phyloP scores from a whole-genome alignment of 208 protist genomes.

The Vickermania ingenoplastis region DNA sequence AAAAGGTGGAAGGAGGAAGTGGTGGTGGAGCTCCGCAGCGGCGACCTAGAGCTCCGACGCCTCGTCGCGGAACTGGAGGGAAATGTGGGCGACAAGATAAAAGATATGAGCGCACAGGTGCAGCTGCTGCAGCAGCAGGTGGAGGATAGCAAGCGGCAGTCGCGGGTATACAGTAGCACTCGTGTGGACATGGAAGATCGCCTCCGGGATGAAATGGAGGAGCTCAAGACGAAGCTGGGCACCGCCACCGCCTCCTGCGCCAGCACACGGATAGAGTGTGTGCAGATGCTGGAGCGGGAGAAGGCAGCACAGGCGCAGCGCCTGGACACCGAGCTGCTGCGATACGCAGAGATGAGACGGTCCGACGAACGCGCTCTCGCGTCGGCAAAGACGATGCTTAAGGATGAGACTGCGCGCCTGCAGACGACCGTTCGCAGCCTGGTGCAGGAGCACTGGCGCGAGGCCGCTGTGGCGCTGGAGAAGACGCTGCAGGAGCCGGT shows the following conservation, averaged over 20 bases:
- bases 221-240: constrained; percentile 35
- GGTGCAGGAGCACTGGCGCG: constrained; percentile 46
- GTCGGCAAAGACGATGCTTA: constrained; percentile 13
- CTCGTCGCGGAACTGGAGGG: constrained; percentile 39
- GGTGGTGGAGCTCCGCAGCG: constrained; percentile 48
- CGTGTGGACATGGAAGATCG: constrained; percentile 38
- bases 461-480: constrained; percentile 26
- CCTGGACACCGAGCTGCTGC: constrained; percentile 60
- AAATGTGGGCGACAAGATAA: constrained; percentile 18
- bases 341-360: constrained; percentile 52
- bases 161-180: constrained; percentile 24
- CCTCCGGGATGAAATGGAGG: constrained; percentile 55
- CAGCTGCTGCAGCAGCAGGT: constrained; percentile 37
- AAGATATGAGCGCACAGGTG: constrained; percentile 20
- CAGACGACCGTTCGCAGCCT: constrained; percentile 20
- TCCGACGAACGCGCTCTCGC: constrained; percentile 50
- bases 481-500: constrained; percentile 31
- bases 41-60: constrained; percentile 32
- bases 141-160: constrained; percentile 29
- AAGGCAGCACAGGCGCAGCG: constrained; percentile 33
- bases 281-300: constrained; percentile 53
- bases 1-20: constrained; percentile 71
- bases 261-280: constrained; percentile 36
- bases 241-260: constrained; percentile 32
- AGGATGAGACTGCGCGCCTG: constrained; percentile 22